These are phyloP conservation scores for Ceratocystis variospora DNA, from an alignment of 2,329 filamentous ascomycete genomes.

Conservation along the genomic window DNA sequence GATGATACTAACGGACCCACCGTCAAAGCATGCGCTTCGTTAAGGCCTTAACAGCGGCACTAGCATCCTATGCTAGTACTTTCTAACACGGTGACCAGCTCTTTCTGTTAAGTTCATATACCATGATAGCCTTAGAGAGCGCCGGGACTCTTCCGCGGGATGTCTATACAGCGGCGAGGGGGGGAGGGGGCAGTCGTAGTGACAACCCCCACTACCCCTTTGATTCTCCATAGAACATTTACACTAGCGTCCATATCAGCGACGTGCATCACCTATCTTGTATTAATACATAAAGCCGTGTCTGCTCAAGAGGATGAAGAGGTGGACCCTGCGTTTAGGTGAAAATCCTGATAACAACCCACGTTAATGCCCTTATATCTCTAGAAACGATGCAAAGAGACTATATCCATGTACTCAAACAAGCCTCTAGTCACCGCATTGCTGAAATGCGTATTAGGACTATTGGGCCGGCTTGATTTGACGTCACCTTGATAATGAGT, in stretches of 20 bases:
- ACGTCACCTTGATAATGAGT: constrained; percentile 1
- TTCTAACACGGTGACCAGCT: background rate
- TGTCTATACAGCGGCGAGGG: background rate
- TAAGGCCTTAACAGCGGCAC: background rate
- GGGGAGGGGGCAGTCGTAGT: background rate
- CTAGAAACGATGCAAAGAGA: background rate
- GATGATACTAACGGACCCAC: constrained; percentile 2
- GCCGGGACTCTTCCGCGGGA: constrained; percentile 1
- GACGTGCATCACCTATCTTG: background rate
- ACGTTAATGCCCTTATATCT: background rate
- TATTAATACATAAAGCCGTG: constrained; percentile 7
- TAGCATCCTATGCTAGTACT: background rate
- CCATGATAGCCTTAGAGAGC: background rate
- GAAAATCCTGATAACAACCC: constrained; percentile 10
- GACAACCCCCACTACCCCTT: constrained; percentile 5
- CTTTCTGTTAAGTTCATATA: background rate
- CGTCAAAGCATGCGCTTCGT: constrained; percentile 4
- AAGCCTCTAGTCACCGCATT: background rate
- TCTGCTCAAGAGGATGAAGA: constrained; percentile 1
- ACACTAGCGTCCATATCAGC: background rate
- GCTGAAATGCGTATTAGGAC: background rate
- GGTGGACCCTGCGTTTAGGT: constrained; percentile 8
- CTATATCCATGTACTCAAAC: constrained; percentile 4
- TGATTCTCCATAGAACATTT: constrained; percentile 4
- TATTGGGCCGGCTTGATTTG: background rate